Conservation (phyloP, 495 filamentous ascomycete genomes). For the Lasiosphaeria miniovina region DNA sequence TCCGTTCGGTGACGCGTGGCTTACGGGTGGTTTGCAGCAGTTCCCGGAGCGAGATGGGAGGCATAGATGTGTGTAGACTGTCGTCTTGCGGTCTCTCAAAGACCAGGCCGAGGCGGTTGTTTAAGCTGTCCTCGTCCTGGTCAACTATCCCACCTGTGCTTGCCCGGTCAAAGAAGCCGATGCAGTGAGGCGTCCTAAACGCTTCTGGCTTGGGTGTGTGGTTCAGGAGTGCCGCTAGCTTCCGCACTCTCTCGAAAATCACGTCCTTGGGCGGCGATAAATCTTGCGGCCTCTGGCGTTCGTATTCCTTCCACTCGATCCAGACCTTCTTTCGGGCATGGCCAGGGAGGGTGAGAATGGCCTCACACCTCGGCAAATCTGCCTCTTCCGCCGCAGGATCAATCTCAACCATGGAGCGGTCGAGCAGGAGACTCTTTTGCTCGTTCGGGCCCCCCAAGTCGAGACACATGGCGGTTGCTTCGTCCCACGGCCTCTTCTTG, state of each 20-base stretch:
- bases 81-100: constrained; percentile 34
- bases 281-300: constrained; percentile 31
- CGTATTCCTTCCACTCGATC: constrained; percentile 50
- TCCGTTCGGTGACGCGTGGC: constrained; percentile 34
- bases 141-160: constrained; percentile 16
- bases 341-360: constrained; percentile 25
- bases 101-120: constrained; percentile 35
- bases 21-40: constrained; percentile 26
- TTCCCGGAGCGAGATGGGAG: constrained; percentile 35
- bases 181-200: constrained; percentile 43
- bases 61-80: constrained; percentile 27
- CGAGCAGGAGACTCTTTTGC: constrained; percentile 30
- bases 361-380: constrained; percentile 36
- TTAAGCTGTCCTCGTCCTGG: constrained; percentile 32
- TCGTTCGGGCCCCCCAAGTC: constrained; percentile 31
- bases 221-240: constrained; percentile 40
- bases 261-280: constrained; percentile 31
- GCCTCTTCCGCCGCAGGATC: constrained; percentile 26
- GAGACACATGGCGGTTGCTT: constrained; percentile 30
- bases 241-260: constrained; percentile 36
- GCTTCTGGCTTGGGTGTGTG: constrained; percentile 41
- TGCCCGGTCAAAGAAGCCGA: constrained; percentile 44
- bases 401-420: constrained; percentile 31
- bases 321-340: constrained; percentile 34
- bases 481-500: constrained; percentile 27